These are phyloP conservation scores for Leishmania gerbilli DNA, from an alignment of 208 protist species.

Conservation along the genomic window DNA sequence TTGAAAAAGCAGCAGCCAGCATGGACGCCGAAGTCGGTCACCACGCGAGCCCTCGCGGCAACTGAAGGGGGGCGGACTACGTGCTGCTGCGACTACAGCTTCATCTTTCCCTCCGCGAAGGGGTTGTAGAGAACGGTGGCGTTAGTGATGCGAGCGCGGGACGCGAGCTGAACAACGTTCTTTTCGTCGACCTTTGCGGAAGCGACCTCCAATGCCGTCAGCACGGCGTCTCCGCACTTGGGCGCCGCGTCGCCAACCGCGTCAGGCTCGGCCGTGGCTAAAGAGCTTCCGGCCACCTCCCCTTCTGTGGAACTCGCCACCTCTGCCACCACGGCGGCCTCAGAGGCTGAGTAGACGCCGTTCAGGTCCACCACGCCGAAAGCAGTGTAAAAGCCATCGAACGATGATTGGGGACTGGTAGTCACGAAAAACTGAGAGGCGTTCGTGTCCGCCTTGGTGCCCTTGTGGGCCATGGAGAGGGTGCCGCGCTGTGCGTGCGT, in stretches of 20 bases:
- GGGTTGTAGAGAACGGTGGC: slow-evolving; percentile 83
- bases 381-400: slow-evolving; percentile 94
- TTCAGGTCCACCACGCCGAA: slow-evolving; percentile 91
- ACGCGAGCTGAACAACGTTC: slow-evolving; percentile 48
- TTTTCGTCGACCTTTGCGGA: slow-evolving; percentile 50
- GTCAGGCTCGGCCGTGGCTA: neutral
- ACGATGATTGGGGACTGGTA: slow-evolving; percentile 47
- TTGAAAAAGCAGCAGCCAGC: neutral
- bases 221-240: slow-evolving; percentile 51
- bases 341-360: slow-evolving; percentile 22
- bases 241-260: slow-evolving; percentile 1
- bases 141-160: slow-evolving; percentile 43
- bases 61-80: neutral
- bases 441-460: slow-evolving; percentile 86
- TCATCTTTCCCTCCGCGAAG: slow-evolving; percentile 65
- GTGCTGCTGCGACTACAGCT: slow-evolving; percentile 3
- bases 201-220: slow-evolving; percentile 53
- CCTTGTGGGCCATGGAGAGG: slow-evolving; percentile 96
- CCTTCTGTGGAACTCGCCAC: neutral
- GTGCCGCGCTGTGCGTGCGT: slow-evolving; percentile 84
- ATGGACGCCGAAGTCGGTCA: neutral
- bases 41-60: neutral
- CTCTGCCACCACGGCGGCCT: slow-evolving; percentile 7
- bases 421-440: slow-evolving; percentile 92
- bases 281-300: neutral